Percentiles rank a stretch among this genome's conserved stretches.
Conservation (phyloP, 148 eudicot species). For the Selenicereus undatus region DNA sequence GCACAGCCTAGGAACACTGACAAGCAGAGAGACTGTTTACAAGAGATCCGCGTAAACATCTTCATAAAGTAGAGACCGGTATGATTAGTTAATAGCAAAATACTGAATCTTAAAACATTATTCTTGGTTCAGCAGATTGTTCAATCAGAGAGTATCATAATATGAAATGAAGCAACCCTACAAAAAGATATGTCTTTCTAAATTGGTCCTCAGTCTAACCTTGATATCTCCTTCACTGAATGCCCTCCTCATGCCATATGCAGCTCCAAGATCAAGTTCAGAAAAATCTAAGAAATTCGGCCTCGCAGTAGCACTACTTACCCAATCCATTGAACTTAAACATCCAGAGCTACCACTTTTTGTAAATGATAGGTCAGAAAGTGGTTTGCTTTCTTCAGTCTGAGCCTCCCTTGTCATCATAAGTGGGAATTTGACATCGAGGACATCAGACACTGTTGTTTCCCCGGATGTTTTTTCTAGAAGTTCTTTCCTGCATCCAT, state of each 20-base stretch:
- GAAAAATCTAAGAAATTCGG: constrained; percentile 76
- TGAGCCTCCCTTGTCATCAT: constrained; percentile 37
- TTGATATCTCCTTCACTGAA: constrained; percentile 95
- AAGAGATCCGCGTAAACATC: too few species aligned
- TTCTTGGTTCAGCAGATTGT: neutral
- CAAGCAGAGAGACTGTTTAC: too few species aligned
- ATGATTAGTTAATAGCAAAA: neutral
- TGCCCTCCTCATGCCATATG: constrained; percentile 83
- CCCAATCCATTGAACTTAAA: constrained; percentile 70
- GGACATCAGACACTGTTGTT: constrained; percentile 50
- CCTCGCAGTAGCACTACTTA: constrained; percentile 40
- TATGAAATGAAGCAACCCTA: neutral
- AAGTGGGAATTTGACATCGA: constrained; percentile 47
- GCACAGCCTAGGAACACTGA: too few species aligned
- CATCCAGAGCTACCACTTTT: constrained; percentile 76
- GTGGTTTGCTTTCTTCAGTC: constrained; percentile 32
- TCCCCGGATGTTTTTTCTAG: constrained; percentile 60
- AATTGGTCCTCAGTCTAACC: constrained; percentile 40
- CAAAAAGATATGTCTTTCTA: constrained; percentile 8
- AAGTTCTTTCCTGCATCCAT: constrained; percentile 71
- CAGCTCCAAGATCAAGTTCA: constrained; percentile 53
- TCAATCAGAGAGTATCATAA: neutral
- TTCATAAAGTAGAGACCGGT: too few species aligned
- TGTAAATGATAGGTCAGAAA: constrained; percentile 37
- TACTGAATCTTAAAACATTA: neutral